Base-by-base conservation (phyloP, 176 grass and related monocot genomes). In the Rhynchospora tenuis region DNA sequence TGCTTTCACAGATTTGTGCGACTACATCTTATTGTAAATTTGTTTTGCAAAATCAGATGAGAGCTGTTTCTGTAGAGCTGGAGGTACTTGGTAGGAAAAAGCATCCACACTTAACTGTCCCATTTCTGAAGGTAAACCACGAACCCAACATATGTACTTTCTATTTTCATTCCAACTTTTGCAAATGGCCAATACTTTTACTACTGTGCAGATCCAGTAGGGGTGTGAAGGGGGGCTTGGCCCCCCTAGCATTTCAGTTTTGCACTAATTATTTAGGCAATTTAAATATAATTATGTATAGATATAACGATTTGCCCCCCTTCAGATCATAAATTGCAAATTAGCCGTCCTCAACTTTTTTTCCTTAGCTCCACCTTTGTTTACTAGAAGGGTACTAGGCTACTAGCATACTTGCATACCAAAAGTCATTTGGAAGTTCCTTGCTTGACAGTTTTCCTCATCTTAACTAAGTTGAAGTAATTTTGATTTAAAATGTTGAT, bases 51-150 rank as follows among this genome's bases (percentile, higher is more conserved):
- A 64, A 82, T 47, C 58, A 98, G 95, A 93, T 98, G 87, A 88
- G 88, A 79, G 87, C 91, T 52, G 84, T 98, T 84, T 98, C 95
- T 83, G 89, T 87, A 59, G 92, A 95, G 84, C 79, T 95, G 69
- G 91, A 95, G 89, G 86, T 98, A 50, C 87, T 98, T 81, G 95
- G 92, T 73, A 94, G 95, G 86, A 92, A 95, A 74, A 89, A 98
- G 57, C 90, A 91, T 72, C 92, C 95, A 28, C 89, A 95, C 85
- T 86, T 98, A 87, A 98, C 95, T 82, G 77, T 93, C 81, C 87
- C 95, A 77, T 98, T 98, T 89, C 87, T 98, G 79, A 95, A 98
- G 92, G 95, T 95, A 83, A 38, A 76, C 83, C 29, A 55, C 76
- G 67, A 84, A 57, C 71, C 70, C 54, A 24, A 4, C 56, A 54